Evolutionary conservation across 1,139 yeast genomes (phyloP).

Genomic region (Torulaspora globosa): DNA sequence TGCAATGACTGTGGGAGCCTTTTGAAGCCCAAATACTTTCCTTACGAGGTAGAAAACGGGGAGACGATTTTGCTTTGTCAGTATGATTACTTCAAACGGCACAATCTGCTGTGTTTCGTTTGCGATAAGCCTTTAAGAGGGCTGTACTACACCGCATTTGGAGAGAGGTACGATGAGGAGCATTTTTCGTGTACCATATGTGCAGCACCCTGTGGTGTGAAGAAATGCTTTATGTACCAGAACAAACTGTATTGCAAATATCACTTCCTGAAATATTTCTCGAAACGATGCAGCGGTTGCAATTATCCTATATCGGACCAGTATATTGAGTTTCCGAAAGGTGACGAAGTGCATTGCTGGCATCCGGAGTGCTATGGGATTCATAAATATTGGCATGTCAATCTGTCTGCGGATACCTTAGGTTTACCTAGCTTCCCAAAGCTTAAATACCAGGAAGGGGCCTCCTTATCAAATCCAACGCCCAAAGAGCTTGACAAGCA

Average conservation of each 20-base stretch:
- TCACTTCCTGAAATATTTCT: constrained; percentile 81
- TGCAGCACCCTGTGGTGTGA: constrained; percentile 80
- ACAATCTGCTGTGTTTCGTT: constrained; percentile 75
- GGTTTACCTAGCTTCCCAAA: constrained; percentile 48
- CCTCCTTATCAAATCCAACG: constrained; percentile 37
- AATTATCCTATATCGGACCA: constrained; percentile 87
- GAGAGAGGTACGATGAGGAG: constrained; percentile 88
- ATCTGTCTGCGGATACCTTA: constrained; percentile 60
- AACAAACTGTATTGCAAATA: constrained; percentile 82
- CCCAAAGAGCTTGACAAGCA: constrained; percentile 56
- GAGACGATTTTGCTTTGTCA: constrained; percentile 79
- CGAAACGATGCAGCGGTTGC: constrained; percentile 92
- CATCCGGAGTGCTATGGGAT: constrained; percentile 99
- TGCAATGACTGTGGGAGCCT: constrained; percentile 78
- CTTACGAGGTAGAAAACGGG: constrained; percentile 42
- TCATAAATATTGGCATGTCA: constrained; percentile 93
- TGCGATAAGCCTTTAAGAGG: constrained; percentile 88
- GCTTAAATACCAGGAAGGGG: constrained; percentile 26
- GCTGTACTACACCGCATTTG: constrained; percentile 89
- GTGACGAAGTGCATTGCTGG: constrained; percentile 96
- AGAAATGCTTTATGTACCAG: constrained; percentile 89
- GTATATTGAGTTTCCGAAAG: constrained; percentile 86
- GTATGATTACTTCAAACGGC: constrained; percentile 81
- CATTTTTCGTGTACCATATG: constrained; percentile 93
- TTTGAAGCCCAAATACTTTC: constrained; percentile 53